These are phyloP conservation scores for Fusarium zealandicum DNA, from an alignment of 2,329 filamentous ascomycete genomes.

Conservation along the genomic window DNA sequence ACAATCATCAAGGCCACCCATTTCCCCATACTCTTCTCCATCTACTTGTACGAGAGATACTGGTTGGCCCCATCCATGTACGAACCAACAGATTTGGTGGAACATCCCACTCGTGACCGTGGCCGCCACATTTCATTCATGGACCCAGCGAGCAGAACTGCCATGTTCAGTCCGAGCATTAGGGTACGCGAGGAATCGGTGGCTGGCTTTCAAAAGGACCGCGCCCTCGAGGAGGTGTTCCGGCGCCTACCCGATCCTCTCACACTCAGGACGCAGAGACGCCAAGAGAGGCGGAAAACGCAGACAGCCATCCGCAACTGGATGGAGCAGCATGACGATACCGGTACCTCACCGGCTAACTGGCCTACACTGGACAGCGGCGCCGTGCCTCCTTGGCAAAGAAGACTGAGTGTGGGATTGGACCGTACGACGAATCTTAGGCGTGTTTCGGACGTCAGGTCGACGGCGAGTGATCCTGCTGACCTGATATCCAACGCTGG, in stretches of 20 bases:
- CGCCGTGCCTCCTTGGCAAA: constrained; percentile 56
- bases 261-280: constrained; percentile 64
- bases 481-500: constrained; percentile 65
- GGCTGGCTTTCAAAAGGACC: constrained; percentile 87
- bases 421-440: constrained; percentile 57
- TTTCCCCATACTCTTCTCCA: constrained; percentile 83
- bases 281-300: constrained; percentile 73
- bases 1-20: constrained; percentile 91
- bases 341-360: constrained; percentile 54
- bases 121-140: constrained; percentile 63
- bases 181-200: constrained; percentile 86
- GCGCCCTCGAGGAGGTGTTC: constrained; percentile 90
- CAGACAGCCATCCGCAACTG: constrained; percentile 85
- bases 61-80: constrained; percentile 79
- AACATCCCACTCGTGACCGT: constrained; percentile 65
- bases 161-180: constrained; percentile 75
- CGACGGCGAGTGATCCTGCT: constrained; percentile 68
- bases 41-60: constrained; percentile 86
- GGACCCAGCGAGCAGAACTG: constrained; percentile 62
- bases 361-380: constrained; percentile 58
- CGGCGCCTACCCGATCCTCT: constrained; percentile 72
- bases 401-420: constrained; percentile 60
- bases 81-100: constrained; percentile 86
- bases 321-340: constrained; percentile 78
- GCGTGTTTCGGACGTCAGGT: constrained; percentile 63